phyloP scores from a whole-genome alignment of 371 early-diverging fungal genomes.

The Haplosporangium sp. region DNA sequence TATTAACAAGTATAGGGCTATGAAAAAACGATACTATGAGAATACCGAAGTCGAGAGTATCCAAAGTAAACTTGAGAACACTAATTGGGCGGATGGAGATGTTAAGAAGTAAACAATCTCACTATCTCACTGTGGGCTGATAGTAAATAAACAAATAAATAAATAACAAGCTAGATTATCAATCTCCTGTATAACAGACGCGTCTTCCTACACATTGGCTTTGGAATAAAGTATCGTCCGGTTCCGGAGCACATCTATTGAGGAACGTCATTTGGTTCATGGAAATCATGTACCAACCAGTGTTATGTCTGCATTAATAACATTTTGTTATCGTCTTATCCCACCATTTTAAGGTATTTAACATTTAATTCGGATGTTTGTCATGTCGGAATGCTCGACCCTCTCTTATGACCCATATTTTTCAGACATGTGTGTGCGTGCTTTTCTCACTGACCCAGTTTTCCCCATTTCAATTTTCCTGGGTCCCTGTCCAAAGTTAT shows the following conservation, averaged over 20 bases:
- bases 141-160: neutral
- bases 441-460: slow-evolving; percentile 1
- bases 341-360: neutral
- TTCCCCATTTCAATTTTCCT: slow-evolving; percentile 11
- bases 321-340: neutral
- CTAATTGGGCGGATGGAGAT: slow-evolving; percentile 22
- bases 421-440: neutral
- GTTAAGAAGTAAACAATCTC: slow-evolving; percentile 6
- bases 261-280: neutral
- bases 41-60: slow-evolving; percentile 27
- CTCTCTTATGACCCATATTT: slow-evolving; percentile 9
- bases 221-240: no score
- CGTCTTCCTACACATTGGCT: no score
- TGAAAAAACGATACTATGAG: slow-evolving; percentile 69
- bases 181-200: no score
- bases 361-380: neutral
- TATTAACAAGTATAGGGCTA: slow-evolving; percentile 77
- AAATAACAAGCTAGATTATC: neutral
- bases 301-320: no score
- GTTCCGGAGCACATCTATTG: no score
- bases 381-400: neutral
- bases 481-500: slow-evolving; percentile 15
- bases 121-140: neutral
- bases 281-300: neutral
- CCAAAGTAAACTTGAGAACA: slow-evolving; percentile 34